Conservation (phyloP, 2,329 filamentous ascomycete species). For the Monilinia polystroma region DNA sequence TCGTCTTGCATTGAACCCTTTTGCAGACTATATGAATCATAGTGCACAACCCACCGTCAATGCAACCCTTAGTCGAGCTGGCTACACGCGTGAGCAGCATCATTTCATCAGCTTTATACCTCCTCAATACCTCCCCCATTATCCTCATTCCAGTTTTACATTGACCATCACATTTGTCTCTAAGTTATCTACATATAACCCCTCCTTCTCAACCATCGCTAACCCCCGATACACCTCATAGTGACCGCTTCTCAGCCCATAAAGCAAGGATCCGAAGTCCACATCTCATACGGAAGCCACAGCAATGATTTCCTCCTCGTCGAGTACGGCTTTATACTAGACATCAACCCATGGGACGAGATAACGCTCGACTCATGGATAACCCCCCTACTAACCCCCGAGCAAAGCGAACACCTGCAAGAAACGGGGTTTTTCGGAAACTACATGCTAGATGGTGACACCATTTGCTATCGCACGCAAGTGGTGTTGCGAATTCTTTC, state of each 20-base stretch:
- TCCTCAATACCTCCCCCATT: neutral
- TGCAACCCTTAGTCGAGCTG: constrained; percentile 50
- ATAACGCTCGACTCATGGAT: constrained; percentile 37
- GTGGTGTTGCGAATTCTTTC: constrained; percentile 49
- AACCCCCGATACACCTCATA: neutral
- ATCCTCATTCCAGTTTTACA: neutral
- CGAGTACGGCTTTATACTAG: constrained; percentile 53
- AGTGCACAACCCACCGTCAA: constrained; percentile 41
- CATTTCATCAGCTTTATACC: neutral
- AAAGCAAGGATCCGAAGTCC: constrained; percentile 60
- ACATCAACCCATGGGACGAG: constrained; percentile 38
- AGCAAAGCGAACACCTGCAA: constrained; percentile 45
- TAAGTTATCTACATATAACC: neutral
- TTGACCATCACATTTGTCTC: neutral
- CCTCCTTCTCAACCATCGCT: neutral
- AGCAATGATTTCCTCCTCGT: constrained; percentile 70
- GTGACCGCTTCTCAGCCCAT: constrained; percentile 54
- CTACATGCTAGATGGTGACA: constrained; percentile 52
- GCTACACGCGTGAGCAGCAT: constrained; percentile 47
- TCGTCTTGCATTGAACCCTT: constrained; percentile 67
- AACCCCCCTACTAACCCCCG: constrained; percentile 30
- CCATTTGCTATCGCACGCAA: constrained; percentile 56
- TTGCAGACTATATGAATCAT: constrained; percentile 71
- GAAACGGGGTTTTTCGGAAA: constrained; percentile 50
- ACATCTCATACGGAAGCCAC: constrained; percentile 68